These are phyloP conservation scores for Microstegium vimineum DNA, from an alignment of 176 grass and related monocot genomes.

Conservation along the genomic window DNA sequence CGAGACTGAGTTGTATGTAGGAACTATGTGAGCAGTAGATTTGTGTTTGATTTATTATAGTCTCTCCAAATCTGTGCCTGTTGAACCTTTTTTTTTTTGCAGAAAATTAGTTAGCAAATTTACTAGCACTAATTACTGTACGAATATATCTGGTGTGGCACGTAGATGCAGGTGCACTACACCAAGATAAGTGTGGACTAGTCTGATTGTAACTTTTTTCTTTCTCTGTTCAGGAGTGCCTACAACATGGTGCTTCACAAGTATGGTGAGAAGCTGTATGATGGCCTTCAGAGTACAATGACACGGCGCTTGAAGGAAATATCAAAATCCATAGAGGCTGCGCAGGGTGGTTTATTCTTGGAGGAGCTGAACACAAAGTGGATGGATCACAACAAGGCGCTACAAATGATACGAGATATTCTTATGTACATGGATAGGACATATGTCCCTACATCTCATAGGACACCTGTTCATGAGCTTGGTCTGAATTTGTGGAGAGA, in stretches of 20 bases:
- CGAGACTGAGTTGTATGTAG: no score
- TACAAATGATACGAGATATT: constrained; percentile 95
- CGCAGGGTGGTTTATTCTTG: constrained; percentile 82
- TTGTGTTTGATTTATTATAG: background rate
- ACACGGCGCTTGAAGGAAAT: constrained; percentile 77
- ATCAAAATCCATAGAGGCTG: constrained; percentile 67
- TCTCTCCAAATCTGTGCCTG: no score
- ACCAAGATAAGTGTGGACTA: background rate
- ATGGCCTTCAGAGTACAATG: constrained; percentile 67
- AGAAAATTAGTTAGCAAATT: no score
- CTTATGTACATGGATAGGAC: constrained; percentile 98
- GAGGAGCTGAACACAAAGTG: constrained; percentile 81
- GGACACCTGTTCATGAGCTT: constrained; percentile 86
- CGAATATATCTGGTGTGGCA: no score
- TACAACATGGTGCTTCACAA: constrained; percentile 99
- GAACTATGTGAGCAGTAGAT: no score
- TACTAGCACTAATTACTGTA: no score
- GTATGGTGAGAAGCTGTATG: constrained; percentile 83
- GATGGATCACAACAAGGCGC: constrained; percentile 88
- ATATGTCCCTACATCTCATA: constrained; percentile 52
- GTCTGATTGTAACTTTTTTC: constrained; percentile 17
- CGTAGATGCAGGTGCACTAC: background rate
- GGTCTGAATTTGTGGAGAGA: constrained; percentile 92
- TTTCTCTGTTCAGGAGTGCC: constrained; percentile 60
- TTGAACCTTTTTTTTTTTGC: no score